Base-by-base conservation (phyloP, 441 rosid species). In the Pelargonium citronellum region DNA sequence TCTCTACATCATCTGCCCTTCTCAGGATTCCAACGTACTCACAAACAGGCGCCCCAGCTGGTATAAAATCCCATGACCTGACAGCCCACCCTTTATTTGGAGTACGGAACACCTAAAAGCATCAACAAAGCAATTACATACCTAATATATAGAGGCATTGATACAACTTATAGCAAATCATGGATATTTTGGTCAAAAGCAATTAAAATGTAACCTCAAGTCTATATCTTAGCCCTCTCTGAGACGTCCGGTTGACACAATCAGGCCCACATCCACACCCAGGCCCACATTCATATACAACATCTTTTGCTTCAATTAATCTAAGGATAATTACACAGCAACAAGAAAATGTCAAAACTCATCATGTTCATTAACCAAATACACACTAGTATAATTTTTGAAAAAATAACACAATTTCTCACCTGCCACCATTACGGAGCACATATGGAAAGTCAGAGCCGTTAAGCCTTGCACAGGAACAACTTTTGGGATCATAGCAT, bases 71-170 rank as follows among this genome's bases (percentile, higher is more conserved):
- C 97, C 97, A 91, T 3, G 97, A 90, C 78, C 97, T 83, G 51
- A 91, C 96, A 43, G 96, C 97, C 96, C 99, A 95, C 2, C 97
- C 99, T 74, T 95, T 95, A 65, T 84, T 88, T 34, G 91, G 86
- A 57, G 94, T 87, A 27, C 95, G 89, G 77, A 80, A 91, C 65
- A 95, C 96, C 99, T 95, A 75, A 76, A 64, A 64, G 34, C 64
- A 67, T 71, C 24, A 61, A 67, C 66, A 43, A 64, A 12, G 2
- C 39, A 34, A 34, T 34, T 34, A 34, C 39, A 63, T 8, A 47
- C 16, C 27, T 7, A 13, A 20, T 58, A 63, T 15, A 8, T n/a
- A 68, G 55, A 10, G 15, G 47, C 1, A 17, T 53, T 53, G 20
- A 64, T 37, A 24, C 5, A 1, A 67, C 17, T 17, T 17, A 62